These are phyloP conservation scores for Nakazawaea populi DNA, from an alignment of 805 yeast genomes.

Conservation along the genomic window DNA sequence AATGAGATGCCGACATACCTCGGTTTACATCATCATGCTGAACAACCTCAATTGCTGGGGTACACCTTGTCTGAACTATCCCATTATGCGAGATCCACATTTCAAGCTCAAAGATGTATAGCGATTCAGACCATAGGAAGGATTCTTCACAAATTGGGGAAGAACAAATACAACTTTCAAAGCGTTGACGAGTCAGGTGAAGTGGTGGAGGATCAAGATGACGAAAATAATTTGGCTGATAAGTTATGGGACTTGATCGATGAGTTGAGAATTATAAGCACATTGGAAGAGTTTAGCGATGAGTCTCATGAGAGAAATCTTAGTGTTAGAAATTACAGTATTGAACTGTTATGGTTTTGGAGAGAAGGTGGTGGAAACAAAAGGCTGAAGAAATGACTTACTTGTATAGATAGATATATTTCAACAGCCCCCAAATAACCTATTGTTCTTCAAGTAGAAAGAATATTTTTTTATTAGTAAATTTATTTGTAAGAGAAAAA, in stretches of 20 bases:
- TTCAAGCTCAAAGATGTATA: constrained; percentile 80
- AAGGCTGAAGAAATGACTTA: constrained; percentile 13
- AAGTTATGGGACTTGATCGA: constrained; percentile 70
- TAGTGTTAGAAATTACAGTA: constrained; percentile 75
- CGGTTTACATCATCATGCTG: constrained; percentile 91
- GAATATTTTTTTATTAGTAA: background rate
- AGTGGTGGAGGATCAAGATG: constrained; percentile 18
- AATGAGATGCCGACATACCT: constrained; percentile 41
- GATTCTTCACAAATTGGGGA: constrained; percentile 73
- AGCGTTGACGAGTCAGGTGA: constrained; percentile 26
- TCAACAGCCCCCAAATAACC: background rate
- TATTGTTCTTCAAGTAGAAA: background rate
- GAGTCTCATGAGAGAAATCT: constrained; percentile 57
- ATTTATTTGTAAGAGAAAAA: background rate
- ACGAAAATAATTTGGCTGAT: constrained; percentile 38
- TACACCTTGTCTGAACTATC: constrained; percentile 82
- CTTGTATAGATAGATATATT: background rate
- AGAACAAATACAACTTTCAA: constrained; percentile 38
- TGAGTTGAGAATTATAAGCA: constrained; percentile 55
- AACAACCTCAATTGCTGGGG: constrained; percentile 85
- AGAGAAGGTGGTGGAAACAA: constrained; percentile 43
- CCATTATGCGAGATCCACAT: constrained; percentile 70
- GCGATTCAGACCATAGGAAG: constrained; percentile 87
- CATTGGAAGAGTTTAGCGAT: constrained; percentile 62
- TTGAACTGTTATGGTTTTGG: constrained; percentile 92